phyloP scores from a whole-genome alignment of 2,329 filamentous ascomycete genomes.

The Aplosporella prunicola region DNA sequence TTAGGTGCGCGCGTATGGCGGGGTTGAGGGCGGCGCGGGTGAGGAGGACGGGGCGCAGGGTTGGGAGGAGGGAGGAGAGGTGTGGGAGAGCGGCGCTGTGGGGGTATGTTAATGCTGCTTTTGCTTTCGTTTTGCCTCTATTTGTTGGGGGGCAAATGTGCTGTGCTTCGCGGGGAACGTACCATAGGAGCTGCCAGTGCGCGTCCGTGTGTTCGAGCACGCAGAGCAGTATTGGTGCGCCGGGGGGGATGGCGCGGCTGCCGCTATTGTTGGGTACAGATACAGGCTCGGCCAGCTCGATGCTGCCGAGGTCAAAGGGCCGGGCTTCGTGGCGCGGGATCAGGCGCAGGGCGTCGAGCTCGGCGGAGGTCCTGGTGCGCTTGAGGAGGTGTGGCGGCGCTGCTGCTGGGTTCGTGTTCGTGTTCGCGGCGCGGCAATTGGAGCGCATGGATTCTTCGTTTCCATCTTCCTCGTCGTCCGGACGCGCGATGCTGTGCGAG shows the following conservation, averaged over 20 bases:
- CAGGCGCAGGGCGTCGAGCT: slow-evolving; percentile 26
- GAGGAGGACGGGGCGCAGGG: slow-evolving; percentile 7
- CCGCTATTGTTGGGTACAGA: too few species aligned
- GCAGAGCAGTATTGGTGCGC: slow-evolving; percentile 3
- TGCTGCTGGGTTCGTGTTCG: neutral
- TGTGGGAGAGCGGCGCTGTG: slow-evolving; percentile 5
- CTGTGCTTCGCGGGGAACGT: neutral
- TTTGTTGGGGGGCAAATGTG: neutral
- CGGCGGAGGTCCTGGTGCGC: slow-evolving; percentile 25
- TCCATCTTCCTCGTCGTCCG: slow-evolving; percentile 1
- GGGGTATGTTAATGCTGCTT: too few species aligned
- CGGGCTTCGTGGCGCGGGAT: slow-evolving; percentile 22
- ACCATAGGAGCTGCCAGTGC: slow-evolving; percentile 7
- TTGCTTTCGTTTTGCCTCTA: too few species aligned
- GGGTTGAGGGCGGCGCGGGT: slow-evolving; percentile 1
- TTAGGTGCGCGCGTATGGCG: neutral
- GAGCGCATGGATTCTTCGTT: neutral
- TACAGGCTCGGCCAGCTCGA: slow-evolving; percentile 13
- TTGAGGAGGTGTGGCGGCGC: slow-evolving; percentile 16
- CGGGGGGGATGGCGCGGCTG: neutral
- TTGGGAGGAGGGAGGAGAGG: slow-evolving; percentile 1
- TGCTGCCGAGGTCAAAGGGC: slow-evolving; percentile 19
- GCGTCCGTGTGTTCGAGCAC: slow-evolving; percentile 7
- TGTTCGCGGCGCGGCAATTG: neutral
- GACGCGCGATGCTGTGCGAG: slow-evolving; percentile 3